Evolutionary conservation across 176 grass and related monocot species (phyloP).

Genomic region (Rhynchospora tenuis): DNA sequence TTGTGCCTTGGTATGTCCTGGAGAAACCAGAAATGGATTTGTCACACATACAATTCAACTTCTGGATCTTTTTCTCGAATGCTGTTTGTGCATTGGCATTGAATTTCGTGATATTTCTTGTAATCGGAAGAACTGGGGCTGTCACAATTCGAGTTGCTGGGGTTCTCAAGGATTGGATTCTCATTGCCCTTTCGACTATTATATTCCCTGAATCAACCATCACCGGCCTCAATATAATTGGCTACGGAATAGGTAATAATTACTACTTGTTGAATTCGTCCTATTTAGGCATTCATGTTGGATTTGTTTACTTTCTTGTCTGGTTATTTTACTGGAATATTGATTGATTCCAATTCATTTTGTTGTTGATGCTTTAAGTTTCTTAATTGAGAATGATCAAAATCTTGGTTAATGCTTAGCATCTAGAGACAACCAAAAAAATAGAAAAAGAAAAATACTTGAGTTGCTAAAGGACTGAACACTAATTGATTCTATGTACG

Average conservation of each 20-base stretch:
- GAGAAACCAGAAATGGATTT: constrained; percentile 89
- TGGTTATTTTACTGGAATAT: not conserved
- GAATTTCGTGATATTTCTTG: constrained; percentile 99
- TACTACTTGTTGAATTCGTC: constrained; percentile 8
- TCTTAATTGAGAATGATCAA: not conserved
- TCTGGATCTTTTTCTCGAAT: constrained; percentile 94
- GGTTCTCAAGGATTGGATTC: constrained; percentile 99
- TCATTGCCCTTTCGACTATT: constrained; percentile 94
- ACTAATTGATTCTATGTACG: constrained; percentile 68
- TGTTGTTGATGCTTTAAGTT: not conserved
- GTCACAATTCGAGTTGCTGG: constrained; percentile 96
- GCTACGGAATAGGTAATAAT: constrained; percentile 88
- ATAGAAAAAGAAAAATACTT: not conserved
- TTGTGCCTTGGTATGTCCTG: constrained; percentile 92
- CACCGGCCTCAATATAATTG: constrained; percentile 97
- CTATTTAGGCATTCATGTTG: constrained; percentile 5
- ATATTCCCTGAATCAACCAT: constrained; percentile 96
- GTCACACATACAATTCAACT: constrained; percentile 88
- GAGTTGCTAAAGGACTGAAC: constrained; percentile 76
- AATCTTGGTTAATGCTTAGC: not conserved
- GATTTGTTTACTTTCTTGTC: constrained; percentile 4
- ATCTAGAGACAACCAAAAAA: not conserved
- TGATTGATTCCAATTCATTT: not conserved
- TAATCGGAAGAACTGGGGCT: constrained; percentile 96
- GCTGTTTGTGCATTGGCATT: constrained; percentile 92